Conservation (phyloP, 169 alveolate genomes). For the Cryptosporidium viatorum region DNA sequence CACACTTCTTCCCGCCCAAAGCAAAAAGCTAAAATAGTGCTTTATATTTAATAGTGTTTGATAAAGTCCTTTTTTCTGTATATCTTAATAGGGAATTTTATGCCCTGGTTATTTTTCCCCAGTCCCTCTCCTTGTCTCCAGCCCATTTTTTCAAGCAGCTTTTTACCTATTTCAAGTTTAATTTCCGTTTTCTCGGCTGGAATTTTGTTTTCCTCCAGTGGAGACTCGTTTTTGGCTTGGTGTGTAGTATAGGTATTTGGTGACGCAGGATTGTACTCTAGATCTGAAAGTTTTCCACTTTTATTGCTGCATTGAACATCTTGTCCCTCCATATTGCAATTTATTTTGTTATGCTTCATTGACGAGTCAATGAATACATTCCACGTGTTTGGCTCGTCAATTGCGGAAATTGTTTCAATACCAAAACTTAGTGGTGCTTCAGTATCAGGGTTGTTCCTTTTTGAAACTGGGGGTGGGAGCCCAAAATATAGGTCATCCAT, state of each 20-base stretch:
- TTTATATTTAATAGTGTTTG: neutral
- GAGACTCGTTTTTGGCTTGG: neutral
- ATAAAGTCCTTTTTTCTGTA: neutral
- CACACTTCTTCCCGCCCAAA: conserved; percentile 61
- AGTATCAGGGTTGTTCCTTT: neutral
- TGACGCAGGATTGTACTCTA: conserved; percentile 24
- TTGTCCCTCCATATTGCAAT: neutral
- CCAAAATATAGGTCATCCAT: conserved; percentile 57
- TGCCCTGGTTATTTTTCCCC: conserved; percentile 63
- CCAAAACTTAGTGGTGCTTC: neutral
- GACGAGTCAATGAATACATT: conserved; percentile 9
- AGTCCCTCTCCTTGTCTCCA: conserved; percentile 71
- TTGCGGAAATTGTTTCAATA: neutral
- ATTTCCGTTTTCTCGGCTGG: neutral
- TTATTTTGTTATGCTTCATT: neutral
- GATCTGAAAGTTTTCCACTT: neutral
- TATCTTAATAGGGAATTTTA: conserved; percentile 24
- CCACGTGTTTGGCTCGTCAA: neutral
- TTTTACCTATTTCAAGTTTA: conserved; percentile 14
- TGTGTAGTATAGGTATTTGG: conserved; percentile 19
- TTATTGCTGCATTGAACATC: neutral
- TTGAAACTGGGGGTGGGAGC: conserved; percentile 51
- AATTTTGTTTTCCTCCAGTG: neutral
- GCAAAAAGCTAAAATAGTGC: neutral
- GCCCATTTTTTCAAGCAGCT: conserved; percentile 59